Percentiles rank a stretch among this genome's conserved stretches.
Evolutionary conservation across 176 grass and related monocot genomes (phyloP).

Genomic region (Cenchrus fungigraminus): DNA sequence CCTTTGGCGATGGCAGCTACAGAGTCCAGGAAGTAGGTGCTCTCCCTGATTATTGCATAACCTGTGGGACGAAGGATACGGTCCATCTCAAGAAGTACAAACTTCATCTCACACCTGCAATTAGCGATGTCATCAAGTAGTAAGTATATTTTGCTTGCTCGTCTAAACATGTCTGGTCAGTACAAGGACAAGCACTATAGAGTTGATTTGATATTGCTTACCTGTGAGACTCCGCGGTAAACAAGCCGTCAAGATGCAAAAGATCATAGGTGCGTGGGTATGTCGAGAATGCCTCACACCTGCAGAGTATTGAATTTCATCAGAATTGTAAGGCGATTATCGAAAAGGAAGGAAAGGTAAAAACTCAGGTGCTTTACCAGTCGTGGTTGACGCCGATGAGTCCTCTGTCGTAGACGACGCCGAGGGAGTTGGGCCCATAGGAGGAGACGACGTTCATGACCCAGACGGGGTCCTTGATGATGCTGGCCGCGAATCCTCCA

Average conservation of each 20-base stretch:
- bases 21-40: constrained; percentile 78
- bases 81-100: constrained; percentile 96
- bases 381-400: constrained; percentile 88
- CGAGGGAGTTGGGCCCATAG: constrained; percentile 74
- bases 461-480: constrained; percentile 87
- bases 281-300: constrained; percentile 97
- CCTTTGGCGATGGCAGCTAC: constrained; percentile 76
- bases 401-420: constrained; percentile 85
- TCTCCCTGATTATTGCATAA: constrained; percentile 79
- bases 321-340: too few relatives aligned
- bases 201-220: constrained; percentile 20
- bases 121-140: not conserved
- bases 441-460: constrained; percentile 98
- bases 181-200: not conserved
- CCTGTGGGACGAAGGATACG: constrained; percentile 82
- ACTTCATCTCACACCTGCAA: constrained; percentile 83
- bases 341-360: not conserved
- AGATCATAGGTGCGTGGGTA: constrained; percentile 95
- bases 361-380: constrained; percentile 46
- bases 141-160: not conserved
- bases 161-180: not conserved
- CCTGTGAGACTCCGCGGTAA: constrained; percentile 91
- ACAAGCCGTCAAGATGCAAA: constrained; percentile 84
- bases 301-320: not conserved
- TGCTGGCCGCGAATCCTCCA: constrained; percentile 61